These are phyloP conservation scores for Cucurbita moschata DNA, from an alignment of 306 rosid species.

Conservation along the genomic window DNA sequence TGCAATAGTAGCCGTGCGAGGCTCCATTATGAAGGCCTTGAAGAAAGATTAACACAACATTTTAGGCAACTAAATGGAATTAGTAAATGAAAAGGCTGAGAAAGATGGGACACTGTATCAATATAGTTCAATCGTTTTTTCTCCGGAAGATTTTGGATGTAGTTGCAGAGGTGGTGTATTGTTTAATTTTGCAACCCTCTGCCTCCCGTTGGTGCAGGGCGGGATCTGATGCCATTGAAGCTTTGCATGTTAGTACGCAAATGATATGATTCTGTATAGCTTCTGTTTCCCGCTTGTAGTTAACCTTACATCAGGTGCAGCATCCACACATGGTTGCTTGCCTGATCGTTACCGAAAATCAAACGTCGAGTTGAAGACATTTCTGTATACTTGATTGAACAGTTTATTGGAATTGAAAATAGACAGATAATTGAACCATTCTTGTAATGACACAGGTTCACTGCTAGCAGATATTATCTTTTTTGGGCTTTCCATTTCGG, in stretches of 20 bases:
- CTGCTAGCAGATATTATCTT: no score
- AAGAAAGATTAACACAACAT: slow-evolving; percentile 47
- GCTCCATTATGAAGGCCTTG: slow-evolving; percentile 40
- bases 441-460: background rate
- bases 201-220: background rate
- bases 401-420: background rate
- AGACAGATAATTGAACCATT: background rate
- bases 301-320: background rate
- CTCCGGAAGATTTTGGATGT: background rate
- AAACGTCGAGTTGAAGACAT: background rate
- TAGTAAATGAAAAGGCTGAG: background rate
- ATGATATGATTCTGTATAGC: background rate
- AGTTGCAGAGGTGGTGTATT: slow-evolving; percentile 4
- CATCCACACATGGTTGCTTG: background rate
- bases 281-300: background rate
- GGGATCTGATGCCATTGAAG: slow-evolving; percentile 1
- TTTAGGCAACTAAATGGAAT: background rate
- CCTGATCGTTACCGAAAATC: background rate
- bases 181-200: slow-evolving; percentile 4
- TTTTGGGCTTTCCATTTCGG: no score
- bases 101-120: background rate
- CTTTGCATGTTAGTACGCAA: background rate
- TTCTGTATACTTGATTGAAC: background rate
- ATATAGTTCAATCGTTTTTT: background rate
- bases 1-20: slow-evolving; percentile 37